Percentiles rank a stretch among this genome's conserved stretches.
Evolutionary conservation across 1,139 yeast species (phyloP).

Genomic region (Geotrichum histeridarum): DNA sequence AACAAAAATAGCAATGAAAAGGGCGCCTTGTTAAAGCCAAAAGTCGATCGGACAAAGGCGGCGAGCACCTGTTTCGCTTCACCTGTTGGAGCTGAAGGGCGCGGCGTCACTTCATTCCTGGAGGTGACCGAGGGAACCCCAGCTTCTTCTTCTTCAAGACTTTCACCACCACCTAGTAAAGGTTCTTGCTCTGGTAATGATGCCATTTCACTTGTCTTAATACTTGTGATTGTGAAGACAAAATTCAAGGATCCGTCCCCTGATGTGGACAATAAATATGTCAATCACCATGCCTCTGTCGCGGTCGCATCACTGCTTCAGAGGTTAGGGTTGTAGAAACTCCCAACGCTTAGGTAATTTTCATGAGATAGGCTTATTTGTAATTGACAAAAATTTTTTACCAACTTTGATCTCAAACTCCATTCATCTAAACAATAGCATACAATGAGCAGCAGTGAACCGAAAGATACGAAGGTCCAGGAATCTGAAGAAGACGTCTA

Average conservation of each 20-base stretch:
- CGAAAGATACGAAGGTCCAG: constrained; percentile 3
- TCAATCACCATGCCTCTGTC: neutral
- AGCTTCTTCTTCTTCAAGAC: neutral
- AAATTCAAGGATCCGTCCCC: too few species aligned
- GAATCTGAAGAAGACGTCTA: constrained; percentile 25
- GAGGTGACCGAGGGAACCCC: neutral
- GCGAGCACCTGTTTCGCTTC: neutral
- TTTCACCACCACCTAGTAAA: neutral
- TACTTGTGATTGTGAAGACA: too few species aligned
- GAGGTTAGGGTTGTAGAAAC: constrained; percentile 6
- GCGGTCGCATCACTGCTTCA: neutral
- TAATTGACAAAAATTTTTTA: constrained; percentile 6
- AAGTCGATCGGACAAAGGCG: constrained; percentile 21
- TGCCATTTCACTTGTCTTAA: too few species aligned
- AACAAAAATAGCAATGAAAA: constrained; percentile 28
- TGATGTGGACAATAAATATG: too few species aligned
- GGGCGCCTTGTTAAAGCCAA: constrained; percentile 30
- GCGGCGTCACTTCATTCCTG: neutral
- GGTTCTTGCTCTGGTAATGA: too few species aligned
- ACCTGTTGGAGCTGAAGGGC: neutral
- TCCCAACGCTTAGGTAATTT: constrained; percentile 6
- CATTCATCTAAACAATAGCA: neutral
- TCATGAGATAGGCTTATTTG: neutral
- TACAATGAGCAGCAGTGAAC: constrained; percentile 7
- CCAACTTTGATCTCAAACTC: neutral